phyloP scores from a whole-genome alignment of 495 filamentous ascomycete species.

The Aspergillus nidulans region DNA sequence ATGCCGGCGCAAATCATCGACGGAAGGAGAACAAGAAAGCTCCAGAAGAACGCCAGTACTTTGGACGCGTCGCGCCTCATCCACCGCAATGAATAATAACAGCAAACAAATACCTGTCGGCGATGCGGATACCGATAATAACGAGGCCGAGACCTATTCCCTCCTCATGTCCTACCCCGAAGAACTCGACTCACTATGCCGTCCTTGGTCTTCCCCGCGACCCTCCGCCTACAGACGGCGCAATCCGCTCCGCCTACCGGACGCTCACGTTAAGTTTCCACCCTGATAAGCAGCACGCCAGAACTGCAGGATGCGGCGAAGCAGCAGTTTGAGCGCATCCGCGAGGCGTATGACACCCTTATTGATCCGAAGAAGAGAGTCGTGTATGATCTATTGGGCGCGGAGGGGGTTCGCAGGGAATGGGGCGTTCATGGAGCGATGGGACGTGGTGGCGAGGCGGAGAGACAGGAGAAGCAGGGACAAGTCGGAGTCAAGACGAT shows the following conservation, averaged over 20 bases:
- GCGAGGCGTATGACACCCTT: slow-evolving; percentile 52
- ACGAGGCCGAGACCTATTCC: slow-evolving; percentile 8
- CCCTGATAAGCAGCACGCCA: slow-evolving; percentile 53
- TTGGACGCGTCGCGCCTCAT: not conserved
- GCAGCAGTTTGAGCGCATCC: slow-evolving; percentile 44
- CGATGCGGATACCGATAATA: not conserved
- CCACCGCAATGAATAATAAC: not conserved
- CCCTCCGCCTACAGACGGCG: slow-evolving; percentile 41
- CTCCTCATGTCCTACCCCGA: slow-evolving; percentile 25
- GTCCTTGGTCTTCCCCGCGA: slow-evolving; percentile 45
- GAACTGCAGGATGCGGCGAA: slow-evolving; percentile 43
- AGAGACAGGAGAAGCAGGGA: slow-evolving; percentile 11
- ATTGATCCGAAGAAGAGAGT: slow-evolving; percentile 50
- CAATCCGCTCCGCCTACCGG: slow-evolving; percentile 51
- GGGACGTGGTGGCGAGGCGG: slow-evolving; percentile 29
- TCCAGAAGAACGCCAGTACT: not conserved
- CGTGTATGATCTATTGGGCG: slow-evolving; percentile 51
- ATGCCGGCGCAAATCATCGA: not conserved
- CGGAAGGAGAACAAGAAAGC: not conserved
- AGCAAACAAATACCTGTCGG: not conserved
- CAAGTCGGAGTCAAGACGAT: slow-evolving; percentile 42
- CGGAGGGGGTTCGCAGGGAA: slow-evolving; percentile 42
- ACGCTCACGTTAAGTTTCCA: slow-evolving; percentile 53
- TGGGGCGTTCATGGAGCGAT: slow-evolving; percentile 34
- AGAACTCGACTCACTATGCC: slow-evolving; percentile 46